phyloP scores from a whole-genome alignment of 805 yeast genomes.

The Novakomyces olei region DNA sequence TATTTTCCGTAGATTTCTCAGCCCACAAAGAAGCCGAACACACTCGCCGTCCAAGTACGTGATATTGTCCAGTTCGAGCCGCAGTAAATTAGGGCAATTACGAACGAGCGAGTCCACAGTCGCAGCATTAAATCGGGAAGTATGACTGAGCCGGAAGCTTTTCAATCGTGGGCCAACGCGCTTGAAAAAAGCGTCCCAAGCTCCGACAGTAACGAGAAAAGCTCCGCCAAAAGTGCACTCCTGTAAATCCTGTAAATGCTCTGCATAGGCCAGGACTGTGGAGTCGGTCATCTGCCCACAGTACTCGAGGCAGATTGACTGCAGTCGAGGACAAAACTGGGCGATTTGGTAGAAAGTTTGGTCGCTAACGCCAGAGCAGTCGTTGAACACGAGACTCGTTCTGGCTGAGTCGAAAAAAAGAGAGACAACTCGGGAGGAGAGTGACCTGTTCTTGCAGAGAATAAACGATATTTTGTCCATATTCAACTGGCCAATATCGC shows the following conservation, averaged over 20 bases:
- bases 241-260: slow-evolving; percentile 33
- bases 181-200: slow-evolving; percentile 63
- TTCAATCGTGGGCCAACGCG: slow-evolving; percentile 30
- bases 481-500: slow-evolving; percentile 63
- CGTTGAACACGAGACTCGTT: slow-evolving; percentile 56
- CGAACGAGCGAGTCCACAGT: slow-evolving; percentile 41
- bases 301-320: slow-evolving; percentile 51
- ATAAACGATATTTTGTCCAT: slow-evolving; percentile 52
- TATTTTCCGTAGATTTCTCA: slow-evolving; percentile 23
- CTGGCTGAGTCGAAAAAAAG: slow-evolving; percentile 46
- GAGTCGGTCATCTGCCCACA: slow-evolving; percentile 81
- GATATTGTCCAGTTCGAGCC: slow-evolving; percentile 39
- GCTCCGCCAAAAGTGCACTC: slow-evolving; percentile 67
- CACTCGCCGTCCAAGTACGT: slow-evolving; percentile 49
- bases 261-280: slow-evolving; percentile 37
- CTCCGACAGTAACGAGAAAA: slow-evolving; percentile 48
- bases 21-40: slow-evolving; percentile 31
- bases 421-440: slow-evolving; percentile 47
- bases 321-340: slow-evolving; percentile 54
- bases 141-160: slow-evolving; percentile 46
- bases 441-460: slow-evolving; percentile 58
- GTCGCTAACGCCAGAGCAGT: slow-evolving; percentile 55
- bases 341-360: slow-evolving; percentile 50
- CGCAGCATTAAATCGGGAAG: slow-evolving; percentile 58
- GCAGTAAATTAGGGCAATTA: slow-evolving; percentile 31